These are phyloP conservation scores for Macadamia integrifolia DNA, from an alignment of 164 flowering plant genomes.

Conservation along the genomic window DNA sequence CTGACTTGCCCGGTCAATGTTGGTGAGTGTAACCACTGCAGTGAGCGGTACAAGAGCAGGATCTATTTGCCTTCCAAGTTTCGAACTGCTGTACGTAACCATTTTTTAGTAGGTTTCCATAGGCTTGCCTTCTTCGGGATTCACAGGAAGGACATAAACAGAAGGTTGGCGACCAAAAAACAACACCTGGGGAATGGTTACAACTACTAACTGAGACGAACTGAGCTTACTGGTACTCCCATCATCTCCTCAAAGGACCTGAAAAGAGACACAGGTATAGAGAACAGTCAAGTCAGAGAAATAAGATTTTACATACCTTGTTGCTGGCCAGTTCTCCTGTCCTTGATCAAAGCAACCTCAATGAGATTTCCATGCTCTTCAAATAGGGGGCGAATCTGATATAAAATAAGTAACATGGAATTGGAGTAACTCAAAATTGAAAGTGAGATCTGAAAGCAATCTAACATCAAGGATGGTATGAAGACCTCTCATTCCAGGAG, in stretches of 20 bases:
- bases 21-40: slow-evolving; percentile 36
- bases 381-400: slow-evolving; percentile 89
- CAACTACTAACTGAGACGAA: slow-evolving; percentile 59
- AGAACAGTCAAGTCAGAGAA: slow-evolving; percentile 23
- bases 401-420: slow-evolving; percentile 6
- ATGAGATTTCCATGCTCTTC: slow-evolving; percentile 87
- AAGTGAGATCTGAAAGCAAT: too few species aligned
- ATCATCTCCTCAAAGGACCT: slow-evolving; percentile 66
- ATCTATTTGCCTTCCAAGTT: slow-evolving; percentile 32
- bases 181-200: slow-evolving; percentile 42
- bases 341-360: slow-evolving; percentile 92
- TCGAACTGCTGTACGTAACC: slow-evolving; percentile 30
- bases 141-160: slow-evolving; percentile 35
- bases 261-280: slow-evolving; percentile 44
- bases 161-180: slow-evolving; percentile 39
- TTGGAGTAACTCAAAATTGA: too few species aligned
- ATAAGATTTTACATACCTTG: slow-evolving; percentile 61
- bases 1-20: slow-evolving; percentile 29
- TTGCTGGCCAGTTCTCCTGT: slow-evolving; percentile 93
- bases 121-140: slow-evolving; percentile 47
- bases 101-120: slow-evolving; percentile 30
- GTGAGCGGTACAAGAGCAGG: slow-evolving; percentile 35
- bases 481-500: too few species aligned
- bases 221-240: slow-evolving; percentile 60
- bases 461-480: too few species aligned